A percentile compares a stretch with the other conserved stretches of the same genome.
Evolutionary conservation across 805 yeast species (phyloP).

Genomic region (Aciculoconidium aculeatum): DNA sequence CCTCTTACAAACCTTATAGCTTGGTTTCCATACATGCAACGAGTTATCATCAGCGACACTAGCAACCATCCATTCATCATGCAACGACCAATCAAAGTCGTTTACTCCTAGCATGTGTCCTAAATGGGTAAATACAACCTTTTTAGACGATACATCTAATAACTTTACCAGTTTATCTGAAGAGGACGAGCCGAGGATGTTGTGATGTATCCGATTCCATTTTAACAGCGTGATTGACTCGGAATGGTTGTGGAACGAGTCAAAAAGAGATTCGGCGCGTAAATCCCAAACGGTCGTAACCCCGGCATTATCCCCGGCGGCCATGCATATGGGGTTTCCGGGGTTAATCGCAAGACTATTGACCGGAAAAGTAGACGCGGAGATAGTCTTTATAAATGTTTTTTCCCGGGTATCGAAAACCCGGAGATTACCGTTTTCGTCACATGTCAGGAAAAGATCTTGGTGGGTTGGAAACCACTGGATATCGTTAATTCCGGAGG

Average conservation of each 20-base stretch:
- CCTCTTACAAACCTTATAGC: no score
- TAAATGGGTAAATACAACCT: constrained; percentile 60
- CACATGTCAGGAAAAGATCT: constrained; percentile 55
- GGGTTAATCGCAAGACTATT: constrained; percentile 60
- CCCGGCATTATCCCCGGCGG: constrained; percentile 64
- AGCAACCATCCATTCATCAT: constrained; percentile 63
- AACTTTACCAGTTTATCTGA: constrained; percentile 58
- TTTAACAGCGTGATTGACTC: constrained; percentile 59
- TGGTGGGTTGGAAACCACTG: constrained; percentile 64
- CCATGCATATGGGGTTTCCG: constrained; percentile 48
- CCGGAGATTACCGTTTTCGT: constrained; percentile 52
- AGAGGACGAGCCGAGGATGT: constrained; percentile 60
- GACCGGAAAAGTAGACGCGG: constrained; percentile 30
- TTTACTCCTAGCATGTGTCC: constrained; percentile 88
- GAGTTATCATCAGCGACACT: constrained; percentile 83
- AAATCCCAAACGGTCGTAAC: constrained; percentile 58
- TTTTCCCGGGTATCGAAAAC: constrained; percentile 48
- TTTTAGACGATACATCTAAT: constrained; percentile 43
- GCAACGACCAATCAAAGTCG: constrained; percentile 78
- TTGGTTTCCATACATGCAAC: constrained; percentile 81
- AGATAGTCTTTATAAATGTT: not conserved
- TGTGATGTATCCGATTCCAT: constrained; percentile 60
- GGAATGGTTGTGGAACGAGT: constrained; percentile 30
- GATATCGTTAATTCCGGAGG: constrained; percentile 61
- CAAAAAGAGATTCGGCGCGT: constrained; percentile 28